phyloP scores from a whole-genome alignment of 2,329 filamentous ascomycete genomes.

The Trichoderma brevicompactum region DNA sequence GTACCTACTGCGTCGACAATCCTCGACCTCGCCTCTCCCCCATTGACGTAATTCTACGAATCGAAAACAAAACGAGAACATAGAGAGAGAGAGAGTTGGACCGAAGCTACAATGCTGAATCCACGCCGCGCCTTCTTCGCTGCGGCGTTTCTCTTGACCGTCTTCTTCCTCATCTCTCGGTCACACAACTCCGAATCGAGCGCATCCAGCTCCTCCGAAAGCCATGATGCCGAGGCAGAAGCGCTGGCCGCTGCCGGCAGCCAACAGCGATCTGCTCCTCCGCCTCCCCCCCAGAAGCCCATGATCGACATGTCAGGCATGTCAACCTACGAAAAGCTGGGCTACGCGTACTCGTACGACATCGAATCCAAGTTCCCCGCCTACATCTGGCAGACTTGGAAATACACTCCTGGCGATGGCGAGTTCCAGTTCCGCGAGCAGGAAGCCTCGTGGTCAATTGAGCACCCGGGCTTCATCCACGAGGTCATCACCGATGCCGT shows the following conservation, averaged over 20 bases:
- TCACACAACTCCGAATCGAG: conserved; percentile 48
- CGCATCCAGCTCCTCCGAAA: conserved; percentile 18
- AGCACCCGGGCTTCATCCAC: conserved; percentile 91
- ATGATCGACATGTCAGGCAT: conserved; percentile 72
- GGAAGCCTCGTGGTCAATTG: conserved; percentile 86
- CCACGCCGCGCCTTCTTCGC: conserved; percentile 75
- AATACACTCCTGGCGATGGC: conserved; percentile 75
- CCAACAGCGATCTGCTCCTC: conserved; percentile 25
- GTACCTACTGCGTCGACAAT: not conserved
- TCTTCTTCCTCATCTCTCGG: conserved; percentile 70
- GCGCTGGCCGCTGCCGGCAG: not conserved
- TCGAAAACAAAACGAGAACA: not conserved
- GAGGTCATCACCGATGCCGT: conserved; percentile 95
- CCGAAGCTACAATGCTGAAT: conserved; percentile 66
- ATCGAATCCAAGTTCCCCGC: conserved; percentile 87
- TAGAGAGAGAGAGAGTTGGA: not conserved
- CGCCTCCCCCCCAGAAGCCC: conserved; percentile 57
- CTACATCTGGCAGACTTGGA: conserved; percentile 99
- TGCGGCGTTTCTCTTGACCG: conserved; percentile 68
- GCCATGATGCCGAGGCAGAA: conserved; percentile 33
- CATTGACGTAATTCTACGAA: conserved; percentile 3
- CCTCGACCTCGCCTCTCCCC: not conserved
- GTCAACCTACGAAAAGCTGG: conserved; percentile 78
- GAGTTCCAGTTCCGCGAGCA: conserved; percentile 81
- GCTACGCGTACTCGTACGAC: conserved; percentile 94